Evolutionary conservation across 164 flowering plant genomes (phyloP), one percentile per base, ranked within the genome.

Genomic region (Kalanchoe fedtschenkoi): DNA sequence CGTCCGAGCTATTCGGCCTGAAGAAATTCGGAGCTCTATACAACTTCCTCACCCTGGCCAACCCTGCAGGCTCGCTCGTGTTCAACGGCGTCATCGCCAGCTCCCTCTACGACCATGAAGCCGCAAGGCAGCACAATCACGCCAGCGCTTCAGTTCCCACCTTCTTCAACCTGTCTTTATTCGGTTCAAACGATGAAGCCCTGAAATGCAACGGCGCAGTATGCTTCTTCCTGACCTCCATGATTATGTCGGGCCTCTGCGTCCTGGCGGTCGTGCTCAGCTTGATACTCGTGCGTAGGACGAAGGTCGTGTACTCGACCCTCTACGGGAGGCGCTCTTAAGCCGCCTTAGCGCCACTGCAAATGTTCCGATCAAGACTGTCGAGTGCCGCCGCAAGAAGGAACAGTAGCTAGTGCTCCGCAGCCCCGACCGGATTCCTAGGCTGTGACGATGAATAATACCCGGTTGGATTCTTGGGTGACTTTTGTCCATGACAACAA

Each of bases 161-260:
- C 26, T 46, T 62, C 13, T 46, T 5, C 30, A 47, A 22, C 55
- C n/a, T 8, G 1, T 30, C 55, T 13, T 62, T 70, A 32, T 62
- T 75, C 38, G 65, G 61, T 30, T 8, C 16, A n/a, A n/a, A n/a
- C n/a, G 88, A 82, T 5, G 83, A 85, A 24, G 62, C 87, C 17
- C 79, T 71, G 22, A 88, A 76, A 65, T 93, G 98, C 61, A 74
- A 76, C 15, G 98, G 98, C 42, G 46, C 84, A 6, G 65, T 90
- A 61, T 93, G 98, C 77, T 93, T 72, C 80, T 88, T 79, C 69
- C 68, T 90, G 17, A 88, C 92, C 39, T 85, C 81, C 62, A 65
- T 85, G 72, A 86, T 88, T 38, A 80, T 93, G 95, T 80, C 87
- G 0, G 97, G 83, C 38, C 63, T 93, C 22, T 90, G 97, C 78